Evolutionary conservation across 148 eudicot genomes (phyloP).

Genomic region (Drosera capensis): DNA sequence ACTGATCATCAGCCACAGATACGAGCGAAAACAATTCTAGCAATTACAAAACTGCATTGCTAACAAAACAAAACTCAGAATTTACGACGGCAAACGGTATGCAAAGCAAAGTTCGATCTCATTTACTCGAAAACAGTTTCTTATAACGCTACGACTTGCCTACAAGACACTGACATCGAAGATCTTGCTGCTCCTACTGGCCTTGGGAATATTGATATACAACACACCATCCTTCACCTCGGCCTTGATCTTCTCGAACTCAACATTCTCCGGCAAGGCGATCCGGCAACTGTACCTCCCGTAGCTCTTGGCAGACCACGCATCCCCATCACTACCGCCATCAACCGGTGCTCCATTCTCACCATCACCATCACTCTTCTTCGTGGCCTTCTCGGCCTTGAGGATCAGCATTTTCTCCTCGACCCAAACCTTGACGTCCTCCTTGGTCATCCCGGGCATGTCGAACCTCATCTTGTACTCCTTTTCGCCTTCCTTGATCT

Average conservation of each 20-base stretch:
- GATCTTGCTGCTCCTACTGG: constrained; percentile 27
- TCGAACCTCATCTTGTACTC: constrained; percentile 66
- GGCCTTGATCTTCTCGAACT: constrained; percentile 71
- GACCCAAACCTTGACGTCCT: constrained; percentile 53
- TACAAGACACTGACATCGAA: constrained; percentile 60
- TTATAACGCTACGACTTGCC: too few species aligned
- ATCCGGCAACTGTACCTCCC: constrained; percentile 43
- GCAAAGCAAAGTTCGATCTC: too few species aligned
- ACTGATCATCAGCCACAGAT: too few species aligned
- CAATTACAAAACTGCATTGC: too few species aligned
- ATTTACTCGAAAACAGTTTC: too few species aligned
- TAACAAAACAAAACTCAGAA: too few species aligned
- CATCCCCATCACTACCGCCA: constrained; percentile 34
- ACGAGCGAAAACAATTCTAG: too few species aligned
- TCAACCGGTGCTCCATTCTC: constrained; percentile 9
- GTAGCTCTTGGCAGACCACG: constrained; percentile 51
- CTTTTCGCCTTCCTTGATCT: constrained; percentile 33
- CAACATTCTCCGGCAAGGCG: constrained; percentile 61
- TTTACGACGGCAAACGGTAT: too few species aligned
- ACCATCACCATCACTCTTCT: constrained; percentile 7
- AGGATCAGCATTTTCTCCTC: constrained; percentile 72
- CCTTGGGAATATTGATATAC: constrained; percentile 52
- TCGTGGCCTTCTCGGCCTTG: constrained; percentile 38
- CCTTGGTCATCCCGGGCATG: constrained; percentile 67
- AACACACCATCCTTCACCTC: constrained; percentile 74